Base-by-base conservation (phyloP, 1,284 basidiomycete species). In the Mycosarcoma mackinlayi region DNA sequence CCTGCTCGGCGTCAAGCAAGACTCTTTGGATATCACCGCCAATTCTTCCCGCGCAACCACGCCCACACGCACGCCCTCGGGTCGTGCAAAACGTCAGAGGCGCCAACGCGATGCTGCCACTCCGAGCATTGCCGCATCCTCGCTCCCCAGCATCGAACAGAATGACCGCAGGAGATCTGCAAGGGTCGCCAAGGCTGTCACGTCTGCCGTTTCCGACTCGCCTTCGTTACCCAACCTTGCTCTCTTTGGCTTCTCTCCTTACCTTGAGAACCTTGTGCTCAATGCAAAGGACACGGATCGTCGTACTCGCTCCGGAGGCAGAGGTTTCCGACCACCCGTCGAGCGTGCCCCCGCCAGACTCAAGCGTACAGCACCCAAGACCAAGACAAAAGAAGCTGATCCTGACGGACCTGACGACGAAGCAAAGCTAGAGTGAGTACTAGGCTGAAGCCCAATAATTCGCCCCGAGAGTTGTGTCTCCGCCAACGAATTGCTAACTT, bases 191-290 rank as follows among this genome's bases (percentile, higher is more conserved):
- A 66, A 71, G 39, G 52, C 63, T 10, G 56, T 58, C 41, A 49
- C 59, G 13, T 18, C 51, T 3, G 51, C 38, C 24, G 40, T 63
- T 23, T 63, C 68, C 21, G 45, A 61, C 51, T 52, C 45, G 19
- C 38, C 58, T n/a, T 58, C 55, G n/a, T 27, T 46, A 23, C 63
- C 62, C 34, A 71, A 66, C 21, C 40, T 71, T 3, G 62, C 63
- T 1, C 51, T 54, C 1, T 71, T 66, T 34, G 63, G 59, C 46
- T 71, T 71, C 25, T 71, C 68, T 18, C 68, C 63, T 3, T 71
- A 51, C 35, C 59, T 71, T 40, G 68, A 71, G 48, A 62, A 62
- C n/a, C 68, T 71, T 6, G 51, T 71, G 10, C 48, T 71, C 47
- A 59, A 57, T 27, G 51, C 58, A 30, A 61, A 65, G 25, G 63